Conservation (phyloP, 306 rosid genomes). For the Oemleria cerasiformis region DNA sequence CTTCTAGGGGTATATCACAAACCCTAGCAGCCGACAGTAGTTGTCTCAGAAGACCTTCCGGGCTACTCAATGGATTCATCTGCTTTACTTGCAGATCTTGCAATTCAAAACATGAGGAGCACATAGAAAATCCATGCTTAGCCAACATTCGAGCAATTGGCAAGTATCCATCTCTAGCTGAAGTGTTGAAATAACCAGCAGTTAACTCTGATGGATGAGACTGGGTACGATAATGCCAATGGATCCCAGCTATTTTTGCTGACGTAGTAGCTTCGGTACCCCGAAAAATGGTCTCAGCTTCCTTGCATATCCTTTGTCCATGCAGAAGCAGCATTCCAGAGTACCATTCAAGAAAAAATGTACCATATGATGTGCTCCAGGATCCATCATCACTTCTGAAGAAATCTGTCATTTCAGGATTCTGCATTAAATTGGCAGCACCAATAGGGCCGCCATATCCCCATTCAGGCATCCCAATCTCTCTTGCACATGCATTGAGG, state of each 20-base stretch:
- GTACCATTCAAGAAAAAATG: conserved; percentile 86
- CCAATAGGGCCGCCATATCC: conserved; percentile 71
- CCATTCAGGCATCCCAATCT: conserved; percentile 71
- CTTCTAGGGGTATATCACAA: conserved; percentile 73
- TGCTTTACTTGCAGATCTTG: conserved; percentile 43
- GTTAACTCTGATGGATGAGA: conserved; percentile 88
- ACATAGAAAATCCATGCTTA: conserved; percentile 61
- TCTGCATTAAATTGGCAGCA: conserved; percentile 52
- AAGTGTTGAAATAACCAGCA: conserved; percentile 82
- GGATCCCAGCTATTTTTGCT: conserved; percentile 66
- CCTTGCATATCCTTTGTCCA: conserved; percentile 82
- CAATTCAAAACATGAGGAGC: conserved; percentile 87
- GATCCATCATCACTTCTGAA: conserved; percentile 53
- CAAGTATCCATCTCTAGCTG: conserved; percentile 62
- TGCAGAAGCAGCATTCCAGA: conserved; percentile 75
- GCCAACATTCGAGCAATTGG: conserved; percentile 74
- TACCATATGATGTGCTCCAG: conserved; percentile 62
- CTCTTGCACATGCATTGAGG: conserved; percentile 66
- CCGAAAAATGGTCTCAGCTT: conserved; percentile 73
- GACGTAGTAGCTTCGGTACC: conserved; percentile 58
- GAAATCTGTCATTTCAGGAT: conserved; percentile 47
- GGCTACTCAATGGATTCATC: conserved; percentile 60
- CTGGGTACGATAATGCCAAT: conserved; percentile 62
- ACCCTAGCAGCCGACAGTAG: conserved; percentile 73
- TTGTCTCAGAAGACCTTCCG: conserved; percentile 80